phyloP scores from a whole-genome alignment of 2,329 filamentous ascomycete species.

The Fusarium miscanthi region DNA sequence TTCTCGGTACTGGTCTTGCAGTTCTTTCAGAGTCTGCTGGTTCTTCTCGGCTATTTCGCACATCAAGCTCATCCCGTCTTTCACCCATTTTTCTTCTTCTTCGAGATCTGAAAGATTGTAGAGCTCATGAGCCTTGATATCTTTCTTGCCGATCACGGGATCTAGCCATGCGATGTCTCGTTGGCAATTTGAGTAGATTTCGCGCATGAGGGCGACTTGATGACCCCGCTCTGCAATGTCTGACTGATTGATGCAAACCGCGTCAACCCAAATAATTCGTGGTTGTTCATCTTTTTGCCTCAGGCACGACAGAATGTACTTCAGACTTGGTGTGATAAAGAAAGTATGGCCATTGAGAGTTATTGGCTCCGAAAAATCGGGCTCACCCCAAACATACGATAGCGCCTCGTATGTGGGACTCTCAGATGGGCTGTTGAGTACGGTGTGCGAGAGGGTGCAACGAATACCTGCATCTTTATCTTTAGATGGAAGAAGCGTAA shows the following conservation, averaged over 20 bases:
- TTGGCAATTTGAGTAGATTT: constrained; percentile 20
- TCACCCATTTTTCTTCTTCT: background rate
- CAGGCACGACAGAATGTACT: background rate
- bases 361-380: background rate
- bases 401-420: constrained; percentile 19
- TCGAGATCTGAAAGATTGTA: background rate
- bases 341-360: constrained; percentile 1
- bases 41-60: background rate
- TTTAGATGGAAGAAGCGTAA: background rate
- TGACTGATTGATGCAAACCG: constrained; percentile 31
- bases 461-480: background rate
- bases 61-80: constrained; percentile 1
- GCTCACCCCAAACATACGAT: constrained; percentile 31
- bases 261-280: constrained; percentile 23
- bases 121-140: fast-evolving
- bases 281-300: fast-evolving
- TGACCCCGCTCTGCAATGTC: constrained; percentile 13
- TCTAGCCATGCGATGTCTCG: constrained; percentile 30
- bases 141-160: background rate
- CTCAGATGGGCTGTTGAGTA: background rate
- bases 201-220: constrained; percentile 18
- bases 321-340: constrained; percentile 5
- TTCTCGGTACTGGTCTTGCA: background rate
- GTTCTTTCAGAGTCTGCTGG: background rate
- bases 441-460: background rate